Evolutionary conservation across 148 eudicot genomes (phyloP).

Genomic region (Simmondsia chinensis): DNA sequence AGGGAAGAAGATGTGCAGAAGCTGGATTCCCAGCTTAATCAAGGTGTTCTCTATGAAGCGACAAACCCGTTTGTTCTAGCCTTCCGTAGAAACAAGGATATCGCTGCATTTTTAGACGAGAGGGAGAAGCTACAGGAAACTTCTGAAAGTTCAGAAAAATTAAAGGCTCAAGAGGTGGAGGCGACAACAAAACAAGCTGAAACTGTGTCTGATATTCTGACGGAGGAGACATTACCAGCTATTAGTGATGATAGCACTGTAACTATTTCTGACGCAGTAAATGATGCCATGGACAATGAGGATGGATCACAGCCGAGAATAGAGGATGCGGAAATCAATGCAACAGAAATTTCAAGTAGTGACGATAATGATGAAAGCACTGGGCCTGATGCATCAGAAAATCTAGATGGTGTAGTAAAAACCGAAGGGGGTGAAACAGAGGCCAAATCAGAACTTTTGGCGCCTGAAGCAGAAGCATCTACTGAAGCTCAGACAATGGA

Average conservation of each 20-base stretch:
- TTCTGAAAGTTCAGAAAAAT: constrained; percentile 8
- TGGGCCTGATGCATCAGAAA: constrained; percentile 14
- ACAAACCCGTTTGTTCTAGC: constrained; percentile 83
- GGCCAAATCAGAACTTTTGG: constrained; percentile 15
- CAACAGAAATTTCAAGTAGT: constrained; percentile 6
- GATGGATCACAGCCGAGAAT: constrained; percentile 4
- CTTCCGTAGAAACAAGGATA: constrained; percentile 63
- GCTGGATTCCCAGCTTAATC: constrained; percentile 33
- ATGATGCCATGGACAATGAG: constrained; percentile 2
- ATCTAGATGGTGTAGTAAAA: constrained; percentile 14
- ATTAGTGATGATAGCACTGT: constrained; percentile 1
- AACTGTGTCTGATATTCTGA: constrained; percentile 6
- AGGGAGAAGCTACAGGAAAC: constrained; percentile 34
- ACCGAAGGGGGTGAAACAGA: constrained; percentile 17
- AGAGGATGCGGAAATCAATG: constrained; percentile 9
- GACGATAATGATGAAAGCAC: constrained; percentile 17
- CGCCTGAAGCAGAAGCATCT: constrained; percentile 17
- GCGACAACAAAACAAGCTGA: constrained; percentile 4
- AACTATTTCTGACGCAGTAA: constrained; percentile 2
- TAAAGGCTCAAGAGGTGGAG: constrained; percentile 7
- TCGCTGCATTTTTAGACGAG: constrained; percentile 74
- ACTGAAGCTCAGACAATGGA: no score
- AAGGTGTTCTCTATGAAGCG: constrained; percentile 41
- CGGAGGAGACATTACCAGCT: constrained; percentile 1
- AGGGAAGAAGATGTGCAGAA: constrained; percentile 45